Evolutionary conservation across 176 grass and related monocot species (phyloP), one percentile per base, ranked within the genome.

Genomic region (Rhynchospora pubera): DNA sequence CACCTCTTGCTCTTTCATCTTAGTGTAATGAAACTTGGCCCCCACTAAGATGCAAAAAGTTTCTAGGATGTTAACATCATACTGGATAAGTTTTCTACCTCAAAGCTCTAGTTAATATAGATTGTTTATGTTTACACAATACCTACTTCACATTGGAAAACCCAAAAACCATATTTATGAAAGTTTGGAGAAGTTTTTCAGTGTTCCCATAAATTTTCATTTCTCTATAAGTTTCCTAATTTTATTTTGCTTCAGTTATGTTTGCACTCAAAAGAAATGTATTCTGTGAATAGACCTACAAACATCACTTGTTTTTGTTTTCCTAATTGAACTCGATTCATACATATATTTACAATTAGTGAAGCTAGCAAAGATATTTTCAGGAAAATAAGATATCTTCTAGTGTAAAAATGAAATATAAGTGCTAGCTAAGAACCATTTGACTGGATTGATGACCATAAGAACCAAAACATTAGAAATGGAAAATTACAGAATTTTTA

Each of bases 1-100:
- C 65, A 87, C 82, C 79, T 92, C 79, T 51, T 86, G 11, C 60
- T 77, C 67, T 50, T 76, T 88, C 67, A 92, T 74, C 58, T n/a
- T 76, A 78, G 46, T 88, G 13, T 48, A 32, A 71, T 60, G 83
- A 67, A 89, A 61, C 86, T 83, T 91, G 62, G 81, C 65, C 30
- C 90, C 88, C 77, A 80, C 92, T 94, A 81, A 82, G 79, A 91
- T 32, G 19, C 23, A 34, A 69, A 48, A 47, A 0, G 5, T 52
- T 19, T 46, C 34, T 45, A 53, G 44, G 6, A 62, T 64, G 30
- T 64, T 63, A 63, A 62, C 46, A 32, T 46, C 19, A 43, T 74
- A 55, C 34, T 42, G 23, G 62, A 68, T 26, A 64, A 39, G 57
- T 57, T 19, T 53, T 57, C 55, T 51, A 28, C 13, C 7, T 15